Evolutionary conservation across 352 stramenopile species (phyloP).

Genomic region (Pythium sp.): DNA sequence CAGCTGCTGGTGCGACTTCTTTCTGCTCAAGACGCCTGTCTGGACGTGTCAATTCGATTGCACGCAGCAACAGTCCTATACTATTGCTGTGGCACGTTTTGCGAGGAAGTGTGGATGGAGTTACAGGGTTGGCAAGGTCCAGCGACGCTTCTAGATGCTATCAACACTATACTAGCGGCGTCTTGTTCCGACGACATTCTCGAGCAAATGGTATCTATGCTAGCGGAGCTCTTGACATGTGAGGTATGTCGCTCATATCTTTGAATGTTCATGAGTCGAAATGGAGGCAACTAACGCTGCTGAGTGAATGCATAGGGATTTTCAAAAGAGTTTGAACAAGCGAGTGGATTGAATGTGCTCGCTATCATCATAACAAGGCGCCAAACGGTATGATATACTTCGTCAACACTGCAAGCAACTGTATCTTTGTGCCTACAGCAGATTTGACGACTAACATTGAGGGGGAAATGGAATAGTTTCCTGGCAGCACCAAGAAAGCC

Average conservation of each 20-base stretch:
- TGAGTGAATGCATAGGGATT: background rate
- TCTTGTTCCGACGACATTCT: background rate
- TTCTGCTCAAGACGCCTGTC: background rate
- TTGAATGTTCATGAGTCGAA: background rate
- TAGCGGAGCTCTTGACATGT: constrained; percentile 5
- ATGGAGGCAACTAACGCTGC: background rate
- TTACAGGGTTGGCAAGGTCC: constrained; percentile 3
- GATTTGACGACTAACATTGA: background rate
- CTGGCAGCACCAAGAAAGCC: background rate
- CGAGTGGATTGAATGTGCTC: background rate
- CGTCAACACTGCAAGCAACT: background rate
- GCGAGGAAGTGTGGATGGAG: constrained; percentile 7
- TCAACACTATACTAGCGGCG: background rate
- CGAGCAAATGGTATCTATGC: background rate
- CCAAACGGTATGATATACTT: background rate
- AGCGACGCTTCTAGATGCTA: background rate
- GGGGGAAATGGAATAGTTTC: background rate
- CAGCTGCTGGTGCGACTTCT: constrained; percentile 1
- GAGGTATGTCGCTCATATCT: constrained; percentile 3
- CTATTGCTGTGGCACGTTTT: background rate
- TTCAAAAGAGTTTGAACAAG: constrained; percentile 5
- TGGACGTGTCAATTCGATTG: background rate
- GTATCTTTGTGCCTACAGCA: background rate
- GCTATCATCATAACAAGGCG: constrained; percentile 3
- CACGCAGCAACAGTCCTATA: constrained; percentile 3